A percentile compares a stretch with the other conserved stretches of the same genome.
These are phyloP conservation scores for Colletotrichum costaricense DNA, from an alignment of 2,329 filamentous ascomycete genomes.

Conservation along the genomic window DNA sequence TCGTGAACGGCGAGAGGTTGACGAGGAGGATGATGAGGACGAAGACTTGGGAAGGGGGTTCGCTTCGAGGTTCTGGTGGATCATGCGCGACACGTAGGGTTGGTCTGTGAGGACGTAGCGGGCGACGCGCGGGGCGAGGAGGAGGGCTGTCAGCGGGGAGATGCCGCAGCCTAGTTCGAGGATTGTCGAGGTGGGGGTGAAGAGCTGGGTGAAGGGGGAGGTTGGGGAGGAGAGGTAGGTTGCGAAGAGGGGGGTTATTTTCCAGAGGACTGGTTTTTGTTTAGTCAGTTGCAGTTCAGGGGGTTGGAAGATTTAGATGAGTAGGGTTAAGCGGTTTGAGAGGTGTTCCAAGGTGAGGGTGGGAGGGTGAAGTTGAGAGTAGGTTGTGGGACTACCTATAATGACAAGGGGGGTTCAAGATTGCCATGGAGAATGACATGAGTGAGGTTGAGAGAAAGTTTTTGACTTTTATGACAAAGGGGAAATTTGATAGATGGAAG, in stretches of 20 bases:
- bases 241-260: slow-evolving; percentile 85
- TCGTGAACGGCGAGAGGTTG: slow-evolving; percentile 16
- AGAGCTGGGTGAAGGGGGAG: slow-evolving; percentile 70
- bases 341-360: no score
- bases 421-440: no score
- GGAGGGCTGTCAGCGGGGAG: slow-evolving; percentile 80
- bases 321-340: not conserved
- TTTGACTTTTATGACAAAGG: not conserved
- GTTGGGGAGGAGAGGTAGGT: slow-evolving; percentile 76
- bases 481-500: not conserved
- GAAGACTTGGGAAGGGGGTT: slow-evolving; percentile 55
- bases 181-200: slow-evolving; percentile 67
- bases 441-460: no score
- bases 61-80: slow-evolving; percentile 80
- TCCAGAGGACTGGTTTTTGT: slow-evolving; percentile 79
- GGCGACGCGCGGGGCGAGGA: slow-evolving; percentile 69
- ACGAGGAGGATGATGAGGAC: not conserved
- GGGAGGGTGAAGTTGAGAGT: no score
- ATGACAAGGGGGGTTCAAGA: no score
- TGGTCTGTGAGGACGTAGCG: slow-evolving; percentile 89
- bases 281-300: slow-evolving; percentile 8
- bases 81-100: slow-evolving; percentile 80
- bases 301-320: not conserved
- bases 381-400: no score
- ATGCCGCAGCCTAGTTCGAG: slow-evolving; percentile 92